Evolutionary conservation across 140 eudicot genomes (phyloP).

Genomic region (Oenanthe javanica): DNA sequence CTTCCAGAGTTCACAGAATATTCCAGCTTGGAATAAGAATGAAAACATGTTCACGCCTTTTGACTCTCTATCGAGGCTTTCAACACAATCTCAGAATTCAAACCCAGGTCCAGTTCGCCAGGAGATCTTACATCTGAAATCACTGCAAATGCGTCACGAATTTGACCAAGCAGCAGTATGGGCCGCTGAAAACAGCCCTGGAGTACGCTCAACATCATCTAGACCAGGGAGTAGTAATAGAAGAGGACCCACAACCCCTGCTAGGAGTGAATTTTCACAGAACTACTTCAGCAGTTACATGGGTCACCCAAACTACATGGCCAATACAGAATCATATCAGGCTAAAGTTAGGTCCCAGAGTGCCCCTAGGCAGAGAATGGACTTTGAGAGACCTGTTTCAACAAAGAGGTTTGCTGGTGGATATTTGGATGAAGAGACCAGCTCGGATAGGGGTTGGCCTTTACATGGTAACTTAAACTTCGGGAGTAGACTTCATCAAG

Average conservation of each 20-base stretch:
- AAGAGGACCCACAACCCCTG: conserved; percentile 49
- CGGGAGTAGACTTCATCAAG: conserved; percentile 16
- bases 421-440: conserved; percentile 46
- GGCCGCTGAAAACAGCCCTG: conserved; percentile 63
- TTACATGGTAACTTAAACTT: conserved; percentile 12
- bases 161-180: conserved; percentile 28
- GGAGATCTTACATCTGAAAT: conserved; percentile 42
- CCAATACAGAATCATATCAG: conserved; percentile 66
- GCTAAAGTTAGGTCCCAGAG: conserved; percentile 88
- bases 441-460: conserved; percentile 46
- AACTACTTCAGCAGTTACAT: conserved; percentile 53
- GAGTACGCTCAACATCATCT: conserved; percentile 43
- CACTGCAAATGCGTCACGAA: conserved; percentile 38
- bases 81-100: conserved; percentile 44
- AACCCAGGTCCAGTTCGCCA: conserved; percentile 33
- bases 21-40: conserved; percentile 22
- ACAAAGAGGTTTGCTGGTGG: conserved; percentile 23
- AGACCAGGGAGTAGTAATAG: conserved; percentile 60
- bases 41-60: conserved; percentile 21
- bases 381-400: conserved; percentile 40
- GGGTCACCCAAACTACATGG: conserved; percentile 74
- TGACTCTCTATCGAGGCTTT: conserved; percentile 25
- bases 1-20: conserved; percentile 20
- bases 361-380: conserved; percentile 78
- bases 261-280: conserved; percentile 48